A percentile compares a stretch with the other conserved stretches of the same genome.
Evolutionary conservation across 306 rosid genomes (phyloP).

Genomic region (Prunus campanulata): DNA sequence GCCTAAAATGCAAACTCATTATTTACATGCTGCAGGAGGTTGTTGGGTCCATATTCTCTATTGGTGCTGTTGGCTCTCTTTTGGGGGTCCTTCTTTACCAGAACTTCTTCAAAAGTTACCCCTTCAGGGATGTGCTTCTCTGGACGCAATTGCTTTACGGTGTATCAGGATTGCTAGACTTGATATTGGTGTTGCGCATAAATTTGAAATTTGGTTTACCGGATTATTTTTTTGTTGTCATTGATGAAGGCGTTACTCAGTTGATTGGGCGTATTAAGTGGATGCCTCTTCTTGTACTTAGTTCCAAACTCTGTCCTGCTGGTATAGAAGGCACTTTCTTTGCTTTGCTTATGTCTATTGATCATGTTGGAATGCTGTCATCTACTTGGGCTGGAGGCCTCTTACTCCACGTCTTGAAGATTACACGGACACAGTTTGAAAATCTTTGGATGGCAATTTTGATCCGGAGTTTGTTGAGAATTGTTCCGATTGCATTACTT

Average conservation of each 20-base stretch:
- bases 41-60: slow-evolving; percentile 78
- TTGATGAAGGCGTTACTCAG: slow-evolving; percentile 69
- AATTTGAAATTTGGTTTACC: slow-evolving; percentile 72
- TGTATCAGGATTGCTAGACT: slow-evolving; percentile 83
- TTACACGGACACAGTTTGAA: slow-evolving; percentile 66
- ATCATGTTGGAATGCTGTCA: slow-evolving; percentile 74
- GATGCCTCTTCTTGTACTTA: slow-evolving; percentile 98
- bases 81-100: slow-evolving; percentile 84
- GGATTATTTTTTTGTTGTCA: slow-evolving; percentile 74
- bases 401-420: slow-evolving; percentile 63
- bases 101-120: slow-evolving; percentile 67
- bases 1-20: neutral
- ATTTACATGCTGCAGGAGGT: slow-evolving; percentile 55
- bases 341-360: slow-evolving; percentile 93
- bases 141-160: slow-evolving; percentile 85
- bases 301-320: slow-evolving; percentile 88
- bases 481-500: slow-evolving; percentile 58
- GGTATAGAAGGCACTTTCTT: slow-evolving; percentile 97
- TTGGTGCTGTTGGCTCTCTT: slow-evolving; percentile 82
- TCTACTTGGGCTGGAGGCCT: slow-evolving; percentile 95
- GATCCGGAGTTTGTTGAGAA: slow-evolving; percentile 68
- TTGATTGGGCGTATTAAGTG: slow-evolving; percentile 81
- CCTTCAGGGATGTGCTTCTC: slow-evolving; percentile 78
- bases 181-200: slow-evolving; percentile 59
- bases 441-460: slow-evolving; percentile 84